Base-by-base conservation (phyloP, 306 rosid genomes). In the Argentina anserina region DNA sequence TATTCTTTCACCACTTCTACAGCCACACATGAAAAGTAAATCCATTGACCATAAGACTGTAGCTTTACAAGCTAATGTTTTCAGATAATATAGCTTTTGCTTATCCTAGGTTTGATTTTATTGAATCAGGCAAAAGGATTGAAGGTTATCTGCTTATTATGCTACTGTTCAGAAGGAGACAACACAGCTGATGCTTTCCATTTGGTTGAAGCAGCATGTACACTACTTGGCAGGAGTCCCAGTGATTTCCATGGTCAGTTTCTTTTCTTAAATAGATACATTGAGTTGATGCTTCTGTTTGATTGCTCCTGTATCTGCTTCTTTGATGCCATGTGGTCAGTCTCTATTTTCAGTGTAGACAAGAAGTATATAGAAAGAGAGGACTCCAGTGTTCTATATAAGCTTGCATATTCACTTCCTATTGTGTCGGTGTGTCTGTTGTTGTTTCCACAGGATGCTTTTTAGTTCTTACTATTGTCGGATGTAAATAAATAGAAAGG, bases 121-220 rank as follows among this genome's bases (percentile, higher is more conserved):
- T 60, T 75, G 59, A 49, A 67, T 77, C 85, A 91, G 98, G 96
- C 96, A 70, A 93, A 85, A 85, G 96, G 94, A 65, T 76, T 93
- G 85, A 89, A 89, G 87, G 96, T 91, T 61, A 91, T 96, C 42
- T 93, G 96, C 94, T 70, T 93, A 78, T 79, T 93, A 64, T 85
- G 94, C 84, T 91, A 93, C 80, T 93, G 96, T 80, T 91, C 97
- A 9, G 98, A 93, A 82, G 98, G 98, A 64, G 98, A 93, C 84
- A 93, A 93, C 87, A 87, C 81, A 69, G 72, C 84, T 25, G 97
- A 93, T 80, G 94, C 98, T 80, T 87, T 82, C 80, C 86, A 89
- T 63, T 88, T 93, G 79, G 96, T 91, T 0, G 97, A 91, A 74
- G 98, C 94, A 60, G 81, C 83, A 34, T 84, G 84, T 85, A 89